Evolutionary conservation across 441 rosid species (phyloP).

Genomic region (Populus tomentosa): DNA sequence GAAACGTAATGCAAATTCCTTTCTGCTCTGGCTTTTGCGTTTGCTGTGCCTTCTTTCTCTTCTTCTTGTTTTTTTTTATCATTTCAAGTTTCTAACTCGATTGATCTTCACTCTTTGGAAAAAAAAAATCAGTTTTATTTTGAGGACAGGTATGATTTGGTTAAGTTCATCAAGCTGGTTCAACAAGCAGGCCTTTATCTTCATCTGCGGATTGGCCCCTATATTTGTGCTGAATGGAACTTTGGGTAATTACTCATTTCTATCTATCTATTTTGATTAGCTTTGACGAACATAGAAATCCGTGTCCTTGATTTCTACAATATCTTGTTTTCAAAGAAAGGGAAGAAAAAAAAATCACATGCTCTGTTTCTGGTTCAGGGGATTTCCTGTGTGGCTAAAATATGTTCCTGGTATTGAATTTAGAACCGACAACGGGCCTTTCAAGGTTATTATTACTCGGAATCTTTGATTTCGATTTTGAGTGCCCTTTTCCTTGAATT

Average conservation of each 20-base stretch:
- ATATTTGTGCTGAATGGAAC: constrained; percentile 96
- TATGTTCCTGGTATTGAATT: constrained; percentile 80
- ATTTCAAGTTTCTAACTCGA: not conserved
- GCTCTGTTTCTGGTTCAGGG: constrained; percentile 44
- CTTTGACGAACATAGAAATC: constrained; percentile 46
- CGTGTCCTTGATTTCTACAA: constrained; percentile 28
- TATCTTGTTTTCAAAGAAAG: not conserved
- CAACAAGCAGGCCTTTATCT: constrained; percentile 86
- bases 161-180: constrained; percentile 75
- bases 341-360: not conserved
- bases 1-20: constrained; percentile 45
- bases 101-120: not conserved
- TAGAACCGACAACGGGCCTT: constrained; percentile 87
- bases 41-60: not conserved
- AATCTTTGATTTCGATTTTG: constrained; percentile 7
- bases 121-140: constrained; percentile 58
- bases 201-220: constrained; percentile 92
- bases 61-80: not conserved
- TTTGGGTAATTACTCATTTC: constrained; percentile 54
- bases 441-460: constrained; percentile 54
- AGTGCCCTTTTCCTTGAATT: not conserved
- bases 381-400: constrained; percentile 97
- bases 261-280: not conserved
- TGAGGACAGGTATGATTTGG: constrained; percentile 81
- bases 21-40: not conserved